phyloP scores from a whole-genome alignment of 805 yeast species.

The Diddensiella transvaalensis region DNA sequence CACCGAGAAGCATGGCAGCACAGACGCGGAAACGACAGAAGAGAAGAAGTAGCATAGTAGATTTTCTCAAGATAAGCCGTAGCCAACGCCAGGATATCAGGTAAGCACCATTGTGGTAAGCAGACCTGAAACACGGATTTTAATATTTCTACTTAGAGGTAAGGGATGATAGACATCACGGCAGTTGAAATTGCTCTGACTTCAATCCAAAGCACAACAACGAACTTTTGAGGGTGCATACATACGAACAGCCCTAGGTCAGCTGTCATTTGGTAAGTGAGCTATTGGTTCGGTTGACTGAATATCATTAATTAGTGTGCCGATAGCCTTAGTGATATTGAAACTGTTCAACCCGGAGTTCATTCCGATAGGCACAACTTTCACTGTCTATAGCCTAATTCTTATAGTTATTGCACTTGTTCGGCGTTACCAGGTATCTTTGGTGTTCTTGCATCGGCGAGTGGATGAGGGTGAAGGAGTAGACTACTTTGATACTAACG shows the following conservation, averaged over 20 bases:
- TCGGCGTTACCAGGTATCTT: slow-evolving; percentile 31
- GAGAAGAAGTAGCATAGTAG: slow-evolving; percentile 4
- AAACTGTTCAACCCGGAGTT: slow-evolving; percentile 63
- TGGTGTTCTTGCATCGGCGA: slow-evolving; percentile 36
- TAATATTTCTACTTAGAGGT: neutral
- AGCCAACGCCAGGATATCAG: slow-evolving; percentile 12
- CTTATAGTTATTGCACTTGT: slow-evolving; percentile 40
- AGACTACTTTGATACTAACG: slow-evolving; percentile 56
- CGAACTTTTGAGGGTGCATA: slow-evolving; percentile 85
- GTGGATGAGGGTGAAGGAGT: slow-evolving; percentile 30
- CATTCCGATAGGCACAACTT: slow-evolving; percentile 62
- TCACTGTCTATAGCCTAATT: slow-evolving; percentile 55
- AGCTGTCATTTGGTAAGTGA: slow-evolving; percentile 50
- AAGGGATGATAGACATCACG: neutral
- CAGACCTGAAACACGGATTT: neutral
- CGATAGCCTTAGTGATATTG: slow-evolving; percentile 50
- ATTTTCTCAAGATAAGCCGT: slow-evolving; percentile 10
- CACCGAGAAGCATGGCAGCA: too few species aligned
- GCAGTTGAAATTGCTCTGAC: too few species aligned
- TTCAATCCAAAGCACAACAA: slow-evolving; percentile 52
- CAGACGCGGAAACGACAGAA: neutral
- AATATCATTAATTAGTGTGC: slow-evolving; percentile 7
- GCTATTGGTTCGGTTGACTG: neutral
- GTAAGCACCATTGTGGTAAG: slow-evolving; percentile 9
- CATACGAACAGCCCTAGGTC: slow-evolving; percentile 65